Conservation (phyloP, 805 yeast genomes). For the Isabelozyma heimii region DNA sequence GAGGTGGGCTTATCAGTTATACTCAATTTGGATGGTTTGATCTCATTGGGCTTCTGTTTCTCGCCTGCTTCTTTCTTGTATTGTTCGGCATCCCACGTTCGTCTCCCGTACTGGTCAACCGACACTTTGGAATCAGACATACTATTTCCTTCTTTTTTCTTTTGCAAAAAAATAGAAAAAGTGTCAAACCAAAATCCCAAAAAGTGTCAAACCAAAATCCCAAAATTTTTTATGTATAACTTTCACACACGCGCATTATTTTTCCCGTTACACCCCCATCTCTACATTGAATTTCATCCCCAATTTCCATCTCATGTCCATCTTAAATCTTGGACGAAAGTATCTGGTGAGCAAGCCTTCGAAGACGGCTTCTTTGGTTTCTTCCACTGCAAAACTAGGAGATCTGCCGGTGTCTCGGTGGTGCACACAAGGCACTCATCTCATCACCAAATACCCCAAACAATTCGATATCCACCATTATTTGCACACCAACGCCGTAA, state of each 20-base stretch:
- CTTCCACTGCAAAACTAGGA: not conserved
- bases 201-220: too few species aligned
- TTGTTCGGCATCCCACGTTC: constrained; percentile 71
- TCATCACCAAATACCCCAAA: constrained; percentile 42
- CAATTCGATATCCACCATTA: constrained; percentile 1
- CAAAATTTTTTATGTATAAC: too few species aligned
- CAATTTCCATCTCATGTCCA: not conserved
- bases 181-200: too few species aligned
- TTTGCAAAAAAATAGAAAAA: too few species aligned
- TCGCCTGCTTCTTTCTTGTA: constrained; percentile 40
- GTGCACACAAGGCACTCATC: constrained; percentile 37
- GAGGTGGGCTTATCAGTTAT: constrained; percentile 14
- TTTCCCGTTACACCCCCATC: too few species aligned
- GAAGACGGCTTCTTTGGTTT: not conserved
- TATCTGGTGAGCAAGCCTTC: constrained; percentile 1
- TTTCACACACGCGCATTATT: not conserved
- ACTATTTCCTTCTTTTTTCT: not conserved
- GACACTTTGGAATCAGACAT: constrained; percentile 8
- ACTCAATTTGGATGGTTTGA: constrained; percentile 2
- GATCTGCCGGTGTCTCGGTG: constrained; percentile 7
- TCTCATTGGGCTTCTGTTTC: constrained; percentile 1
- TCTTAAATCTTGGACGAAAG: not conserved
- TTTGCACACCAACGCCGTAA: constrained; percentile 14
- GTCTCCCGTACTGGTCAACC: constrained; percentile 55
- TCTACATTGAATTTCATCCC: too few species aligned